Percentiles rank a stretch among this genome's conserved stretches.
Conservation (phyloP, 2,329 filamentous ascomycete species). For the Xylaria multiplex region DNA sequence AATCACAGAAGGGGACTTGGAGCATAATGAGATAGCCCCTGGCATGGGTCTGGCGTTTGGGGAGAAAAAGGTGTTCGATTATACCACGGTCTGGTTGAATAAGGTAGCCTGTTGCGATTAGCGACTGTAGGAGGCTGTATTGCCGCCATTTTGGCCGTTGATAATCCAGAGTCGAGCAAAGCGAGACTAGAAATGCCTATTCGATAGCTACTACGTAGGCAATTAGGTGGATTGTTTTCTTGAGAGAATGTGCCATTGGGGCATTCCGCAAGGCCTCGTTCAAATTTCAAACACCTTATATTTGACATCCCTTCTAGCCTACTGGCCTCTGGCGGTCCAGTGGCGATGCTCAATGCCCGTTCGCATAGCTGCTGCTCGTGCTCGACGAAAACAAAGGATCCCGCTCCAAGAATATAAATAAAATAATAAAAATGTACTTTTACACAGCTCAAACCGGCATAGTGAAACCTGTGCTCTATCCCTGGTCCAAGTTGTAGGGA, state of each 20-base stretch:
- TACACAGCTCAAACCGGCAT: conserved; percentile 10
- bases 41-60: conserved; percentile 35
- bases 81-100: conserved; percentile 37
- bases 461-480: conserved; percentile 2
- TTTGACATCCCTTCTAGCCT: conserved; percentile 15
- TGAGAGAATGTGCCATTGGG: neutral
- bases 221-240: neutral
- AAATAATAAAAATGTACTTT: conserved; percentile 25
- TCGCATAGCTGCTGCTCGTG: neutral
- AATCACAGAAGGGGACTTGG: conserved; percentile 64
- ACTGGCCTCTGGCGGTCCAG: conserved; percentile 3
- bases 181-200: neutral
- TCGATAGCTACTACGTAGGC: neutral
- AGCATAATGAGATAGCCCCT: conserved; percentile 49
- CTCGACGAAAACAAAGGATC: conserved; percentile 1
- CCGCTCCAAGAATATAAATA: conserved; percentile 13
- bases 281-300: conserved; percentile 17
- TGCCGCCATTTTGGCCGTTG: neutral
- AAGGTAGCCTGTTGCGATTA: neutral
- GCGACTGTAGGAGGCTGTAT: neutral
- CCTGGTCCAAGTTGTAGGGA: neutral
- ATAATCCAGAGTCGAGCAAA: neutral
- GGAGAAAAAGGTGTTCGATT: conserved; percentile 32
- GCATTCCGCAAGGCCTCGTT: neutral
- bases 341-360: conserved; percentile 3